Evolutionary conservation across 2,329 filamentous ascomycete species (phyloP).

Genomic region (Pleoardoris graminearum): DNA sequence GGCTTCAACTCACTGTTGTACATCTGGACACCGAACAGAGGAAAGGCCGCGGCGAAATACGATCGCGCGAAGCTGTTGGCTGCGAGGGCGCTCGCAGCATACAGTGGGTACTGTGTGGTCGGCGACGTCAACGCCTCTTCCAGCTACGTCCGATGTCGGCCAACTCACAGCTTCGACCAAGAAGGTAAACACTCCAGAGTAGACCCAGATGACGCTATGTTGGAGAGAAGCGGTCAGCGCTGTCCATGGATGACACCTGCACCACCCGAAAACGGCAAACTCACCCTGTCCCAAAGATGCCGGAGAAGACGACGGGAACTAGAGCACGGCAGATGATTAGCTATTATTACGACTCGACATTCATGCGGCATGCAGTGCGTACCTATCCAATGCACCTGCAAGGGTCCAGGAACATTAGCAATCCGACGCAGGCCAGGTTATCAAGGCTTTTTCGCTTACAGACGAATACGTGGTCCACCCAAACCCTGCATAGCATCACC

Average conservation of each 20-base stretch:
- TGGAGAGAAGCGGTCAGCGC: slow-evolving; percentile 35
- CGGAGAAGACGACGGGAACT: slow-evolving; percentile 56
- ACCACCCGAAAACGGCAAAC: slow-evolving; percentile 22
- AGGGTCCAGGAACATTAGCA: slow-evolving; percentile 38
- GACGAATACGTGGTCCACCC: slow-evolving; percentile 78
- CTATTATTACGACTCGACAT: slow-evolving; percentile 31
- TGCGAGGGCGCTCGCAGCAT: slow-evolving; percentile 55
- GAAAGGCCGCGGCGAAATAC: slow-evolving; percentile 53
- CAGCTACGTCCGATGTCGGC: slow-evolving; percentile 27
- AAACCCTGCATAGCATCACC: slow-evolving; percentile 58
- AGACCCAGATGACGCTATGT: slow-evolving; percentile 72
- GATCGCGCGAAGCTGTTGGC: slow-evolving; percentile 56
- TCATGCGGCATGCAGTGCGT: slow-evolving; percentile 30
- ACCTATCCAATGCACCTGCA: slow-evolving; percentile 57
- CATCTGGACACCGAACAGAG: slow-evolving; percentile 56
- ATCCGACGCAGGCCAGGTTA: slow-evolving; percentile 58
- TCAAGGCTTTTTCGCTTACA: slow-evolving; percentile 64
- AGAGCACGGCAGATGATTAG: slow-evolving; percentile 36
- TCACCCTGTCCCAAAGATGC: slow-evolving; percentile 52
- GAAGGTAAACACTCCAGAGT: slow-evolving; percentile 86
- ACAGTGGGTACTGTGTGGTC: slow-evolving; percentile 51
- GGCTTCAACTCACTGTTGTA: slow-evolving; percentile 51
- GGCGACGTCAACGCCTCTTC: slow-evolving; percentile 29
- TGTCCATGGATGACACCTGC: slow-evolving; percentile 27
- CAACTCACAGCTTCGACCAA: slow-evolving; percentile 64